Evolutionary conservation across 2,329 filamentous ascomycete genomes (phyloP).

Genomic region (Pseudocercospora vitis): DNA sequence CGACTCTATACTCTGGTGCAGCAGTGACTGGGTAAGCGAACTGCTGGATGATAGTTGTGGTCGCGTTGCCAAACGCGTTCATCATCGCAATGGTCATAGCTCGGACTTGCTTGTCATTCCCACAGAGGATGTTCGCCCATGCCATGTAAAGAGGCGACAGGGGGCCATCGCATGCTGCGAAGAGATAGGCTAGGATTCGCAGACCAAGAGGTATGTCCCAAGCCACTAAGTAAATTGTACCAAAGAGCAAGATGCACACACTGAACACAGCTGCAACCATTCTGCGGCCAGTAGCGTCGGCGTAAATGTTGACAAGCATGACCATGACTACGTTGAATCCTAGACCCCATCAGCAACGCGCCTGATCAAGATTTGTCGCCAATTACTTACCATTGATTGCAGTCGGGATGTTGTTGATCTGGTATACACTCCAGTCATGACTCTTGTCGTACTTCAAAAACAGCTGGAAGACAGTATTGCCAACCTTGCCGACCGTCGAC

Average conservation of each 20-base stretch:
- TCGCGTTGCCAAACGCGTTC: slow-evolving; percentile 38
- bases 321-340: slow-evolving; percentile 19
- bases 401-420: slow-evolving; percentile 23
- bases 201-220: slow-evolving; percentile 31
- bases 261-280: slow-evolving; percentile 39
- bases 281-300: slow-evolving; percentile 39
- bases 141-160: slow-evolving; percentile 40
- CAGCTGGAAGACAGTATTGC: slow-evolving; percentile 23
- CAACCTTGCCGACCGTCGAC: slow-evolving; percentile 22
- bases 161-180: slow-evolving; percentile 40
- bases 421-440: slow-evolving; percentile 18
- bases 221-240: slow-evolving; percentile 18
- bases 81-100: slow-evolving; percentile 41
- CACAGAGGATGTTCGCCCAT: slow-evolving; percentile 41
- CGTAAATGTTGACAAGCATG: slow-evolving; percentile 22
- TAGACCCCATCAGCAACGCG: background rate
- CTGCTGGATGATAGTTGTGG: slow-evolving; percentile 24
- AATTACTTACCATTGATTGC: slow-evolving; percentile 17
- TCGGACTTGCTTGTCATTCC: slow-evolving; percentile 39
- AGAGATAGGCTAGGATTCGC: slow-evolving; percentile 39
- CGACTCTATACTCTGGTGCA: slow-evolving; percentile 16
- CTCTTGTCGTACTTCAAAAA: slow-evolving; percentile 18
- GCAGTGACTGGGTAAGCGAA: slow-evolving; percentile 20
- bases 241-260: slow-evolving; percentile 23
- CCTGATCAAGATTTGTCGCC: background rate